Evolutionary conservation across 148 eudicot genomes (phyloP).

Genomic region (Rhododendron williamsianum): DNA sequence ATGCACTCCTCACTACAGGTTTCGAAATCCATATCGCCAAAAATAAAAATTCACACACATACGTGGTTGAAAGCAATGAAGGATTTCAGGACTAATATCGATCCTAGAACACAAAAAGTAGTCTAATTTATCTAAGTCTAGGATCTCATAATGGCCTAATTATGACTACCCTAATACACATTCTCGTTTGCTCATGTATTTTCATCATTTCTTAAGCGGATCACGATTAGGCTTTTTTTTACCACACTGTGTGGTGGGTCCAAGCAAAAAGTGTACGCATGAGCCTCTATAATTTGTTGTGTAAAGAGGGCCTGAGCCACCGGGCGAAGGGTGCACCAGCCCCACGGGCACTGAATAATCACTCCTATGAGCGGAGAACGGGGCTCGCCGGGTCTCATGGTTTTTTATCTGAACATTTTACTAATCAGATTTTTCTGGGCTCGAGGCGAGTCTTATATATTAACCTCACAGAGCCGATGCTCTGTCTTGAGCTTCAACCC

Average conservation of each 20-base stretch:
- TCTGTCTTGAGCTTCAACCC: background rate
- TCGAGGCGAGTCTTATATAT: background rate
- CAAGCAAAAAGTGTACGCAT: background rate
- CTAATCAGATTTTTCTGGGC: background rate
- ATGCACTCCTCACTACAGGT: too few species aligned
- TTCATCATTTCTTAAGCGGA: background rate
- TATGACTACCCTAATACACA: background rate
- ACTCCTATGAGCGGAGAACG: background rate
- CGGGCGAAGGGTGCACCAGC: background rate
- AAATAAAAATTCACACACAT: background rate
- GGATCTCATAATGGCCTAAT: background rate
- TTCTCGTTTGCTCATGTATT: background rate
- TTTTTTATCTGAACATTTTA: background rate
- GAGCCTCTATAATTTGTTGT: background rate
- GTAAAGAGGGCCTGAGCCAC: background rate
- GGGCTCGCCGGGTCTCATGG: background rate
- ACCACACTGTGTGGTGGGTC: background rate
- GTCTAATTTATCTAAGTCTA: too few species aligned
- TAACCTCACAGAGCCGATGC: background rate
- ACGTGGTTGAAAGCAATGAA: background rate
- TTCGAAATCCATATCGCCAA: background rate
- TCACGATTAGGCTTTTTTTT: background rate
- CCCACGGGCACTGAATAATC: background rate
- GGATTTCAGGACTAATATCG: background rate
- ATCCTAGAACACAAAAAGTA: too few species aligned